Percentiles rank a stretch among this genome's conserved stretches.
Evolutionary conservation across 139 green algal species (phyloP).

Genomic region (Ostreobium quekettii): DNA sequence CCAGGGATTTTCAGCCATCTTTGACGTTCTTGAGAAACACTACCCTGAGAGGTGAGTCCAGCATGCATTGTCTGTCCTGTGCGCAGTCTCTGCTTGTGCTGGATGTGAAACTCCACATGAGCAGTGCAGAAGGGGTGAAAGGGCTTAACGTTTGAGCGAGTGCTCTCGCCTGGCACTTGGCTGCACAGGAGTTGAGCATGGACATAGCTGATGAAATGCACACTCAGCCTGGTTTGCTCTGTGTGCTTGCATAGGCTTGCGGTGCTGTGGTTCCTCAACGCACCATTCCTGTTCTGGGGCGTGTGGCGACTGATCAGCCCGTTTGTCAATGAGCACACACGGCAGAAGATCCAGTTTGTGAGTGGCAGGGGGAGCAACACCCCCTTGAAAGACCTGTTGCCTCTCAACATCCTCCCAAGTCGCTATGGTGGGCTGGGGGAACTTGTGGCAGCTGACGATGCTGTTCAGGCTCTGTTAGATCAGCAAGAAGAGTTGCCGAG

Average conservation of each 20-base stretch:
- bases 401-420: conserved; percentile 38
- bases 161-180: too few relatives aligned
- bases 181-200: not conserved
- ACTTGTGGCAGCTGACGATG: conserved; percentile 34
- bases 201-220: not conserved
- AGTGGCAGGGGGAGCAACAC: not conserved
- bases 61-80: not conserved
- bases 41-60: conserved; percentile 37
- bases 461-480: too few relatives aligned
- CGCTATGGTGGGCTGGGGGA: conserved; percentile 37
- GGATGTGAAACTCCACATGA: not conserved
- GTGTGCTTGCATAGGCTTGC: conserved; percentile 25
- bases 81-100: conserved; percentile 16
- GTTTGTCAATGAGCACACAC: conserved; percentile 47
- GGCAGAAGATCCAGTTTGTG: conserved; percentile 53
- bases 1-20: conserved; percentile 36
- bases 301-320: conserved; percentile 52
- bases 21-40: conserved; percentile 52
- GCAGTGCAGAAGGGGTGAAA: too few relatives aligned
- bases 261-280: conserved; percentile 47
- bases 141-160: too few relatives aligned
- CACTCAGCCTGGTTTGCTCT: conserved; percentile 2
- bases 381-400: conserved; percentile 26
- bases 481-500: too few relatives aligned
- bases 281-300: conserved; percentile 51